A percentile compares a stretch with the other conserved stretches of the same genome.
These are phyloP conservation scores for Mycocentrospora acerina DNA, from an alignment of 2,329 filamentous ascomycete genomes.

Conservation along the genomic window DNA sequence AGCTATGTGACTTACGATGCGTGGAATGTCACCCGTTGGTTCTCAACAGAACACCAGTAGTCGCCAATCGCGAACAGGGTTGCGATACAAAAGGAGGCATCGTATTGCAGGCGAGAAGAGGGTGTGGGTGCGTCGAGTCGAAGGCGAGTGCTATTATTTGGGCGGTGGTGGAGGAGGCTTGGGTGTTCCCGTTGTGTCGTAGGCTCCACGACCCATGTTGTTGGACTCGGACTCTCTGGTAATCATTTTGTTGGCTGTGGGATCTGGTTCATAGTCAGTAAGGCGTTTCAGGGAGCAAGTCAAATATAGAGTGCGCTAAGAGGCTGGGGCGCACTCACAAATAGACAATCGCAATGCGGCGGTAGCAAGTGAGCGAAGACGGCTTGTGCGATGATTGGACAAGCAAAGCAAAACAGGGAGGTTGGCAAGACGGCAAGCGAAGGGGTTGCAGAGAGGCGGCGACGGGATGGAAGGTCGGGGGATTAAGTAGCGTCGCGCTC, in stretches of 20 bases:
- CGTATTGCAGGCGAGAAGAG: constrained; percentile 2
- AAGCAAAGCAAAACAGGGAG: constrained; percentile 26
- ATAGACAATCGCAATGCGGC: constrained; percentile 18
- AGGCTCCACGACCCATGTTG: constrained; percentile 53
- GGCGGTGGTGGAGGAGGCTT: constrained; percentile 47
- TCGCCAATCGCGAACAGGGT: too few species aligned
- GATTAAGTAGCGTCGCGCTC: constrained; percentile 32
- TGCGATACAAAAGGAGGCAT: constrained; percentile 7
- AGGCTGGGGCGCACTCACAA: constrained; percentile 19
- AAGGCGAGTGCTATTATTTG: constrained; percentile 39
- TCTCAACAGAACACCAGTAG: constrained; percentile 29
- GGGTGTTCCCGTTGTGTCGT: constrained; percentile 53
- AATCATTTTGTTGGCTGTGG: constrained; percentile 43
- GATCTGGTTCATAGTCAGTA: constrained; percentile 38
- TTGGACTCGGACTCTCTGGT: constrained; percentile 43
- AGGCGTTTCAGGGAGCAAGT: constrained; percentile 14
- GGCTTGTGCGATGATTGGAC: too few species aligned
- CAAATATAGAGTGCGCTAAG: constrained; percentile 11
- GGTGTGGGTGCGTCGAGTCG: too few species aligned
- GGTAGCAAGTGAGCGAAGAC: constrained; percentile 21
- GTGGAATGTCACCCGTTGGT: constrained; percentile 32
- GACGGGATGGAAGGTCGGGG: constrained; percentile 13
- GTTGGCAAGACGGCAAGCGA: constrained; percentile 13
- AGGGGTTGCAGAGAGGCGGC: constrained; percentile 8
- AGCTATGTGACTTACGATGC: constrained; percentile 40